phyloP scores from a whole-genome alignment of 108 stramenopile species.

The Nitzschia sp. region DNA sequence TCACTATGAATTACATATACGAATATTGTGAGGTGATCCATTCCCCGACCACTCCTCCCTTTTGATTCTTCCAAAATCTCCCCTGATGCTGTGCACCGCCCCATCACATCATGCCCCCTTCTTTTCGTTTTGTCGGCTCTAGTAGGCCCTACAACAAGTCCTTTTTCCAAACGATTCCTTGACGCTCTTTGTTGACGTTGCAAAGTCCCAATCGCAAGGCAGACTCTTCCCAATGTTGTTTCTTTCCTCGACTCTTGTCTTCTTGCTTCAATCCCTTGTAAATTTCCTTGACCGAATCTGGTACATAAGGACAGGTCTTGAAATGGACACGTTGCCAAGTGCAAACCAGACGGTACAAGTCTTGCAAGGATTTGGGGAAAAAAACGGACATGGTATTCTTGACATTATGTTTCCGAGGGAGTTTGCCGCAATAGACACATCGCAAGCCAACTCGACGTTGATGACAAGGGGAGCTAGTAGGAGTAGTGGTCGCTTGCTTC shows the following conservation, averaged over 20 bases:
- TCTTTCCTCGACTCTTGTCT: constrained; percentile 56
- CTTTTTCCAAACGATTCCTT: constrained; percentile 21
- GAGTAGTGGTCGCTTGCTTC: neutral
- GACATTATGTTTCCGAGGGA: constrained; percentile 11
- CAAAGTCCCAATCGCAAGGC: constrained; percentile 60
- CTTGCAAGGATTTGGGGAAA: constrained; percentile 43
- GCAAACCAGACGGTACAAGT: constrained; percentile 40
- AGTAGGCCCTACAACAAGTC: too few species aligned
- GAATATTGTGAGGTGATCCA: too few species aligned
- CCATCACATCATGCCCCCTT: too few species aligned
- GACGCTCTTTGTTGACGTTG: constrained; percentile 32
- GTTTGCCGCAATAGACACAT: constrained; percentile 32
- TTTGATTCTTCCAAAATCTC: too few species aligned
- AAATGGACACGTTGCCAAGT: constrained; percentile 66
- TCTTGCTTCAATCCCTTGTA: constrained; percentile 47
- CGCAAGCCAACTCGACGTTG: constrained; percentile 35
- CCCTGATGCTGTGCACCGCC: too few species aligned
- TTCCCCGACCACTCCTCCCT: too few species aligned
- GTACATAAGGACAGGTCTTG: constrained; percentile 51
- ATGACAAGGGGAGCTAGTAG: too few species aligned
- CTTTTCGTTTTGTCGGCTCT: too few species aligned
- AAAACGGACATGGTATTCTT: constrained; percentile 38
- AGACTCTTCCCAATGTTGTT: constrained; percentile 60
- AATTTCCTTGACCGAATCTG: constrained; percentile 36
- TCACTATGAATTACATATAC: too few species aligned